These are phyloP conservation scores for Aschersonia sp. DNA, from an alignment of 2,329 filamentous ascomycete species.

Conservation along the genomic window DNA sequence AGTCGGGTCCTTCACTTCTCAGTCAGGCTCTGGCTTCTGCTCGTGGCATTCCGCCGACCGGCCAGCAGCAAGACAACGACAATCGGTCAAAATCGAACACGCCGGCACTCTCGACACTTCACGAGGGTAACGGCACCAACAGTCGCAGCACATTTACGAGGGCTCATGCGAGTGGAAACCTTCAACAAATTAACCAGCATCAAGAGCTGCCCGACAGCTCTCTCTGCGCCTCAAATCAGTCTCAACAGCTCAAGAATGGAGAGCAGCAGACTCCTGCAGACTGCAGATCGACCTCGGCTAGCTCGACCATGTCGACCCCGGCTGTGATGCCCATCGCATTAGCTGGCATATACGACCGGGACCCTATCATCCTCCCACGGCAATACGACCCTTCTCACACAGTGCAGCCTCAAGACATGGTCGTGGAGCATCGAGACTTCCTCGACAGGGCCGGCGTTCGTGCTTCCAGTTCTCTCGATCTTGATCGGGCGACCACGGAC, in stretches of 20 bases:
- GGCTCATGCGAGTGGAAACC: not conserved
- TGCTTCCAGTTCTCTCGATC: slow-evolving; percentile 19
- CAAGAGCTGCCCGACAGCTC: not conserved
- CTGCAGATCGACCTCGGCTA: not conserved
- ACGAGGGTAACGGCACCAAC: not conserved
- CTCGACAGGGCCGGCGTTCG: slow-evolving; percentile 14
- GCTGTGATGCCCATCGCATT: slow-evolving; percentile 16
- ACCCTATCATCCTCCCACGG: slow-evolving; percentile 16
- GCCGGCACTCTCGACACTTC: not conserved
- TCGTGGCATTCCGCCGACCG: slow-evolving; percentile 29
- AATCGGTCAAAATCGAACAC: not conserved
- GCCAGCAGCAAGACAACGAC: slow-evolving; percentile 1
- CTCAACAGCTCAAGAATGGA: slow-evolving; percentile 4
- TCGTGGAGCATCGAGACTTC: slow-evolving; percentile 19
- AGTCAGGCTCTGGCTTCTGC: slow-evolving; percentile 44
- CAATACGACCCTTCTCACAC: slow-evolving; percentile 17
- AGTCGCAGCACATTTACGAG: not conserved
- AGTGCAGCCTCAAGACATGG: slow-evolving; percentile 19
- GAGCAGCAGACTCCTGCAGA: slow-evolving; percentile 3
- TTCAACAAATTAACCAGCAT: not conserved
- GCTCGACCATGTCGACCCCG: slow-evolving; percentile 17
- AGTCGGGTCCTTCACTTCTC: slow-evolving; percentile 39
- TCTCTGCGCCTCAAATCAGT: slow-evolving; percentile 1
- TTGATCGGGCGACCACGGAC: slow-evolving; percentile 14
- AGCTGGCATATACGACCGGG: slow-evolving; percentile 11